Conservation (phyloP, 129 eudicot genomes). For the Cynara cardunculus region DNA sequence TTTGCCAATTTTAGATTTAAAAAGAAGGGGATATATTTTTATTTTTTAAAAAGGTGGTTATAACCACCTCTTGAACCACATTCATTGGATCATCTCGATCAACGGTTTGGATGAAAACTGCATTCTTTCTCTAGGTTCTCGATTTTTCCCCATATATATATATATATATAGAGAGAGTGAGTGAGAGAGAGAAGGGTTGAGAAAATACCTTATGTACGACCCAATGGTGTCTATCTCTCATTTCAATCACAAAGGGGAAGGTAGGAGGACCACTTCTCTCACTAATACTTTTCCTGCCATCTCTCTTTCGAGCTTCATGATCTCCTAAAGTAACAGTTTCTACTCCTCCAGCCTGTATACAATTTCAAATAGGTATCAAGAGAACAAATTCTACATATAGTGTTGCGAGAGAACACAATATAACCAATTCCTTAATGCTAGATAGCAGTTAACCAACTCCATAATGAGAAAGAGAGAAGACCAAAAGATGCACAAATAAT, state of each 20-base stretch:
- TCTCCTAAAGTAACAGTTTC: constrained; percentile 59
- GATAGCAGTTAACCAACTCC: background rate
- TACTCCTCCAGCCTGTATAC: constrained; percentile 67
- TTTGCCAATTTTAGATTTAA: no score
- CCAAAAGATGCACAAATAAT: background rate
- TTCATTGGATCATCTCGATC: no score
- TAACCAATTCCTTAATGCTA: background rate
- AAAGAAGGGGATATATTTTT: no score
- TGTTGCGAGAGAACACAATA: background rate
- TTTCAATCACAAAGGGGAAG: constrained; percentile 72
- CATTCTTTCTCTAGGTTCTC: no score
- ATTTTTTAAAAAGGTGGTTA: no score
- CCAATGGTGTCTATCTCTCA: constrained; percentile 79
- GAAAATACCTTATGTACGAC: constrained; percentile 58
- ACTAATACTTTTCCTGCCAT: constrained; percentile 51
- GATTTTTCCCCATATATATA: no score
- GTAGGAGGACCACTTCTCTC: constrained; percentile 62
- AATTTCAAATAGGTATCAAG: background rate
- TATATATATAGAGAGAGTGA: background rate
- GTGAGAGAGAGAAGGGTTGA: background rate
- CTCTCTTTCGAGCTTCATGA: constrained; percentile 59
- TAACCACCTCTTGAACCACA: no score
- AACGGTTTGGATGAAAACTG: no score
- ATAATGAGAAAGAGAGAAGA: background rate
- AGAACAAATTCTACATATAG: background rate